These are phyloP conservation scores for Talaromyces liani DNA, from an alignment of 495 filamentous ascomycete genomes.

Conservation along the genomic window DNA sequence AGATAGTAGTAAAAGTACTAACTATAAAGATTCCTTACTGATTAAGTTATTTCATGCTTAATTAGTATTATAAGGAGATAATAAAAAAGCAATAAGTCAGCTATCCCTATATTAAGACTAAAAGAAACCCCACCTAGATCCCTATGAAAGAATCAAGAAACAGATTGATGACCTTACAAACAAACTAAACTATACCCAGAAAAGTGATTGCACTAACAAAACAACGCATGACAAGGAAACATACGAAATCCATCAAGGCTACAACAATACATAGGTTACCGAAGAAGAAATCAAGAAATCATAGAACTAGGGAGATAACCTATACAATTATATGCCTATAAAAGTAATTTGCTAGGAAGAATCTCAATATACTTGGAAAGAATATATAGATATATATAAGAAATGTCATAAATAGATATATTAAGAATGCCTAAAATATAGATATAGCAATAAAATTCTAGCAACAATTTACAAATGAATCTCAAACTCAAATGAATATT, in stretches of 20 bases:
- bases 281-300: not conserved
- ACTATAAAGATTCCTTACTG: not conserved
- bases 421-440: not conserved
- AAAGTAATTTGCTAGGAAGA: not conserved
- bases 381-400: not conserved
- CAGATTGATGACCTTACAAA: too few species aligned
- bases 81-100: not conserved
- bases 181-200: too few species aligned
- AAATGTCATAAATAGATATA: not conserved
- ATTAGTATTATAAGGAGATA: not conserved
- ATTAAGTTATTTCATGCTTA: not conserved
- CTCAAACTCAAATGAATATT: not conserved
- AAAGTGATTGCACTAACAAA: too few species aligned
- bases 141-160: too few species aligned
- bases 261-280: too few species aligned
- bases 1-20: not conserved
- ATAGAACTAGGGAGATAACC: not conserved
- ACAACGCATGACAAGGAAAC: too few species aligned
- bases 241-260: too few species aligned
- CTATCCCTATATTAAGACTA: not conserved
- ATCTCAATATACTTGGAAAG: not conserved
- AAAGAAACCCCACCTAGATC: not conserved
- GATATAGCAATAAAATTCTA: not conserved
- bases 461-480: not conserved
- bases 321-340: not conserved